Evolutionary conservation across 2,329 filamentous ascomycete genomes (phyloP).

Genomic region (Exophiala sp.): DNA sequence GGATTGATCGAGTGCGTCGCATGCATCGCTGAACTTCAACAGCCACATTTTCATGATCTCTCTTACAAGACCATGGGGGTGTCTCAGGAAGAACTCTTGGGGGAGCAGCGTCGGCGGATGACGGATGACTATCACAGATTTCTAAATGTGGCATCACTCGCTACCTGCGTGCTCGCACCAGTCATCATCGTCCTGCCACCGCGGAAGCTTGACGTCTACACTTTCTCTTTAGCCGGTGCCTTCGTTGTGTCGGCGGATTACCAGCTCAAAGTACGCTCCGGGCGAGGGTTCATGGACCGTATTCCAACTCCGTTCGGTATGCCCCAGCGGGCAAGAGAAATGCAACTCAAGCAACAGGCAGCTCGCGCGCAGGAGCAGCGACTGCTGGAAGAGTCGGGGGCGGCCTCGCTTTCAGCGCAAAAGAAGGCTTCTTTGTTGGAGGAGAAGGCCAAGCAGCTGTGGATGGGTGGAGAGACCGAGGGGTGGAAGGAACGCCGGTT

Average conservation of each 20-base stretch:
- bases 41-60: not conserved
- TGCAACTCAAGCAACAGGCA: conserved; percentile 14
- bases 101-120: conserved; percentile 10
- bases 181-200: conserved; percentile 52
- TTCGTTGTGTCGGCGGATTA: conserved; percentile 49
- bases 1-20: no score
- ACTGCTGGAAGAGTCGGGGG: conserved; percentile 28
- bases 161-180: conserved; percentile 49
- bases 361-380: conserved; percentile 12
- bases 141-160: conserved; percentile 43
- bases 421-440: conserved; percentile 8
- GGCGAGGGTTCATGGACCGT: conserved; percentile 36
- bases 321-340: conserved; percentile 12
- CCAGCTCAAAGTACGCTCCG: conserved; percentile 39
- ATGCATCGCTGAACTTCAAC: no score
- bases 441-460: conserved; percentile 25
- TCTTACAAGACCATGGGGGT: not conserved
- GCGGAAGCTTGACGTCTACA: conserved; percentile 58
- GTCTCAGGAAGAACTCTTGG: not conserved
- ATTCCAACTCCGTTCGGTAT: conserved; percentile 18
- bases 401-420: conserved; percentile 2
- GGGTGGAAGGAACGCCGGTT: conserved; percentile 38
- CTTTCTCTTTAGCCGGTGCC: conserved; percentile 47
- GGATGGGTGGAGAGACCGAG: conserved; percentile 37
- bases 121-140: conserved; percentile 20